Percentiles rank a stretch among this genome's conserved stretches.
phyloP scores from a whole-genome alignment of 83 land plant genomes.

The Picea engelmannii region DNA sequence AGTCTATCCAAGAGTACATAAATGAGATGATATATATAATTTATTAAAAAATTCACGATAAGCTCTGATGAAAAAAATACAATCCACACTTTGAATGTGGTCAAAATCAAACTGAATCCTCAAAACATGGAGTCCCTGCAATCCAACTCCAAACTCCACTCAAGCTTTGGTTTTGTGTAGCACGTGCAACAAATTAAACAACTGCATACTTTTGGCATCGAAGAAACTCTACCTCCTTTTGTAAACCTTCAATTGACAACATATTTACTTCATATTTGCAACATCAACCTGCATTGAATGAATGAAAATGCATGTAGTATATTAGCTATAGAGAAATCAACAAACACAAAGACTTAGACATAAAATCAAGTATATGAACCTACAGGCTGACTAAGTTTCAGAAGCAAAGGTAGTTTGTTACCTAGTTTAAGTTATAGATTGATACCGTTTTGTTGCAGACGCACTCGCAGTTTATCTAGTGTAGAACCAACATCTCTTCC shows the following conservation, averaged over 20 bases:
- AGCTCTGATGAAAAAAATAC: neutral
- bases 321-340: neutral
- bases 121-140: conserved; percentile 74
- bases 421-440: too few species aligned
- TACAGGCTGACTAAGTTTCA: too few species aligned
- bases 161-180: conserved; percentile 69
- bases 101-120: conserved; percentile 15
- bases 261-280: conserved; percentile 54
- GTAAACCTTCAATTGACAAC: conserved; percentile 47
- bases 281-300: conserved; percentile 45
- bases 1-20: conserved; percentile 6
- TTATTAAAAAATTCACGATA: neutral
- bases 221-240: conserved; percentile 59
- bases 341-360: too few species aligned
- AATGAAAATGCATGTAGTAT: neutral
- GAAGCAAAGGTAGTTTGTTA: too few species aligned
- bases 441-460: too few species aligned
- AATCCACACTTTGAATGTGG: neutral
- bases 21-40: neutral
- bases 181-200: conserved; percentile 43
- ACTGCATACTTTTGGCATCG: conserved; percentile 42
- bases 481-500: too few species aligned
- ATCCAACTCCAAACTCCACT: conserved; percentile 99
- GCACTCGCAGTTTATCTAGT: too few species aligned
- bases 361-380: too few species aligned